Base-by-base conservation (phyloP, 768 basidiomycete species). In the Panus rudis region DNA sequence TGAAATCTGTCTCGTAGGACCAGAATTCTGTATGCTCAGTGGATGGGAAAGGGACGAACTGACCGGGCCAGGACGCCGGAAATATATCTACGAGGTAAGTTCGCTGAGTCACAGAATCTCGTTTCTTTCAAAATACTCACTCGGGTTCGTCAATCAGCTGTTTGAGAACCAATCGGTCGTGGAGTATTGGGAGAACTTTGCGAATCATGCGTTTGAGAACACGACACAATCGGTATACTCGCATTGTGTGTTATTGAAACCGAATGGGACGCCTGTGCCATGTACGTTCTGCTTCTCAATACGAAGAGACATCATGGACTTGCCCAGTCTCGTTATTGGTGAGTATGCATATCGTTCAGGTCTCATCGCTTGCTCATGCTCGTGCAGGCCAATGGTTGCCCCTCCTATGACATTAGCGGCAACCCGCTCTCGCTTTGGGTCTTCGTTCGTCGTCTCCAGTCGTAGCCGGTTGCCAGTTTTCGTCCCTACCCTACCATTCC, bases 221-320 rank as follows among this genome's bases (percentile, higher is more conserved):
- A 91, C 92, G 40, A 90, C 92, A 27, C 92, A 92, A 65, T 89
- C 90, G 2, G 90, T 98, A 41, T 93, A 92, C 62, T 87, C 89
- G 46, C 87, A 92, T 54, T 92, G 91, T 48, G 87, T 92, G 23
- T 63, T 96, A 33, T 74, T 93, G 50, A 92, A 92, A 59, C 86
- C 88, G 5, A 76, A 75, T 21, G 88, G 90, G 13, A 76, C 81
- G 3, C 88, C 89, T 2, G 79, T 97, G 21, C 87, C 90, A 33
- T 84, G 92, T 38, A 88, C 94, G 17, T 94, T 94, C 65, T 96
- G 93, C 62, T 96, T 96, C 61, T 92, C 91, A 42, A 92, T 99
- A 59, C 77, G 92, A 54, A 70, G 94, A 51, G 94, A 98, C 59
- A 69, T 94, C 20, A 92, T 92, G 53, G 90, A 92, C 68, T 66